phyloP scores from a whole-genome alignment of 345 rosid species.

The Eucalyptus urophylla region DNA sequence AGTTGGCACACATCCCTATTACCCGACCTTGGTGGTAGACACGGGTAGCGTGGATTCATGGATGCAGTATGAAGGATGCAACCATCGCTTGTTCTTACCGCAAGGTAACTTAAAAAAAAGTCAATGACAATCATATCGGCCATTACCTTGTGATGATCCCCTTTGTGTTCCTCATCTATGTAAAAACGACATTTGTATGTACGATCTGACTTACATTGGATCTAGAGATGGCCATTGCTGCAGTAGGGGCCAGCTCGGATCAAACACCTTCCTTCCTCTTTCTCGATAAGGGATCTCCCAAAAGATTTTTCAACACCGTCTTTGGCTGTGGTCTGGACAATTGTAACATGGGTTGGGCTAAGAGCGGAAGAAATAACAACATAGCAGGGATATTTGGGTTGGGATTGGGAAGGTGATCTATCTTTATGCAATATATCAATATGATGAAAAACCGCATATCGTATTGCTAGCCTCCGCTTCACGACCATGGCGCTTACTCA shows the following conservation, averaged over 20 bases:
- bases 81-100: fast-evolving
- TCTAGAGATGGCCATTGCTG: not conserved
- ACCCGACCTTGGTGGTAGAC: not conserved
- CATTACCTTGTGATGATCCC: not conserved
- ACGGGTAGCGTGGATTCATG: not conserved
- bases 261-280: not conserved
- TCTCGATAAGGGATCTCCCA: not conserved
- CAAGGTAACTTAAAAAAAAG: not conserved
- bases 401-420: not conserved
- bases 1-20: not conserved
- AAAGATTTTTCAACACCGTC: not conserved
- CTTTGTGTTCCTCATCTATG: not conserved
- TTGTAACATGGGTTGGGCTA: not conserved
- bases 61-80: not conserved
- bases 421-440: not conserved
- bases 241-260: not conserved
- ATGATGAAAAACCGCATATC: not conserved
- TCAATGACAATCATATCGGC: not conserved
- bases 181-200: not conserved
- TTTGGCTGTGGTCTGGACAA: not conserved
- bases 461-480: not conserved
- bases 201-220: not conserved
- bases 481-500: not conserved
- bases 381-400: not conserved
- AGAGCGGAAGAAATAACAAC: not conserved